A percentile compares a stretch with the other conserved stretches of the same genome.
These are phyloP conservation scores for Sporothrix curviconia DNA, from an alignment of 2,329 filamentous ascomycete genomes.

Conservation along the genomic window DNA sequence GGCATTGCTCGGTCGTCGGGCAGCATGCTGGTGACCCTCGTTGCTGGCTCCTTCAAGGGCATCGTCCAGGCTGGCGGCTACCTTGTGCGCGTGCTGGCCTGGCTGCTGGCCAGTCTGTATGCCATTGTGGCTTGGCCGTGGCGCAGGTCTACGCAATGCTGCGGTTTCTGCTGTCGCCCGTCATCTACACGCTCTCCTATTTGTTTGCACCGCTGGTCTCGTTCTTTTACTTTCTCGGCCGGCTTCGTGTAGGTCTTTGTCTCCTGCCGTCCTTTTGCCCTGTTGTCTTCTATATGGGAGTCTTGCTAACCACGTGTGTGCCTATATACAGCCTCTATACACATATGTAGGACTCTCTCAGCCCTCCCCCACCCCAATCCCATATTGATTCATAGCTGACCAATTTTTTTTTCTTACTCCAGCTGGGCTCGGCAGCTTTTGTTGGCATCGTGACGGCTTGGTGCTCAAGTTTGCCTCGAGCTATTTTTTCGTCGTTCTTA, in stretches of 20 bases:
- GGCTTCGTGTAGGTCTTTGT: conserved; percentile 27
- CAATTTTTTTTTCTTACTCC: too few relatives aligned
- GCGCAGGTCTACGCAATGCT: conserved; percentile 22
- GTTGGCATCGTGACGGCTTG: conserved; percentile 60
- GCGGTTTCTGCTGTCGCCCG: conserved; percentile 32
- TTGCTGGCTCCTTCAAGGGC: background rate
- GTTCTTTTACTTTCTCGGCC: conserved; percentile 26
- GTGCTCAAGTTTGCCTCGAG: conserved; percentile 51
- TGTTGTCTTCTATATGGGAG: conserved; percentile 21
- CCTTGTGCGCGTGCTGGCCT: conserved; percentile 4
- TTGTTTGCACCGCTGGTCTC: conserved; percentile 22
- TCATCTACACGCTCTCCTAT: conserved; percentile 30
- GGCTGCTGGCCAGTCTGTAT: conserved; percentile 4
- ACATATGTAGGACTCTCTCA: conserved; percentile 32
- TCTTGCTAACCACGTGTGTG: too few relatives aligned
- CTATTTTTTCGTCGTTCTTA: conserved; percentile 46
- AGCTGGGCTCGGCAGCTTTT: conserved; percentile 56
- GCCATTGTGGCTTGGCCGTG: conserved; percentile 17
- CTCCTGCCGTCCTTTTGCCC: background rate
- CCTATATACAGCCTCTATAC: conserved; percentile 40
- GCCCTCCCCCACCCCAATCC: too few relatives aligned
- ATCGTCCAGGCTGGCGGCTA: background rate
- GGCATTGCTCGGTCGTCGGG: conserved; percentile 9
- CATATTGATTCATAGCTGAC: too few relatives aligned
- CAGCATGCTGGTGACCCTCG: background rate